A percentile compares a stretch with the other conserved stretches of the same genome.
These are phyloP conservation scores for Hanseniaspora uvarum DNA, from an alignment of 1,139 yeast genomes.

Conservation along the genomic window DNA sequence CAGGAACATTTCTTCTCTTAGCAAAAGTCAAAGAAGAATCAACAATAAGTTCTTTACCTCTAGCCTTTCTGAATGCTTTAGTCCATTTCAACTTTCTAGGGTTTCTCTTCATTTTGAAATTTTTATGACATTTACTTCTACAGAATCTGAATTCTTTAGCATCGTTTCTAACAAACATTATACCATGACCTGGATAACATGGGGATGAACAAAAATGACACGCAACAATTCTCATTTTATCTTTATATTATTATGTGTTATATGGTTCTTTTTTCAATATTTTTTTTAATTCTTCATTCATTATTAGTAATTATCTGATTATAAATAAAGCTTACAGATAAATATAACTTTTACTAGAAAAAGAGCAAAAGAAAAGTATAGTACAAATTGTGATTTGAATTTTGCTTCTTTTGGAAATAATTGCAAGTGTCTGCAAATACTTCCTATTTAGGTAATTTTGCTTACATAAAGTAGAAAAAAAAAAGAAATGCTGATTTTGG, in stretches of 20 bases:
- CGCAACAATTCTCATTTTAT: constrained; percentile 74
- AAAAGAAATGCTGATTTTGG: not conserved
- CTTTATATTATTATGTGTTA: not conserved
- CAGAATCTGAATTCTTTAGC: constrained; percentile 96
- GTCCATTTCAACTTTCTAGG: constrained; percentile 98
- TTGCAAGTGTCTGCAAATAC: not conserved
- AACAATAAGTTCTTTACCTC: constrained; percentile 96
- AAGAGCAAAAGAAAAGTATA: not conserved
- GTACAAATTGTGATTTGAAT: not conserved
- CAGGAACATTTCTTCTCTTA: constrained; percentile 95
- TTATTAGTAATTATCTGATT: too few species aligned
- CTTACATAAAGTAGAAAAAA: not conserved
- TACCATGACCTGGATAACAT: constrained; percentile 94
- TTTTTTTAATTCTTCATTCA: not conserved
- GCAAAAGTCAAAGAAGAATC: constrained; percentile 94
- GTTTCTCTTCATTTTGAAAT: constrained; percentile 95
- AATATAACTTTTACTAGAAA: not conserved
- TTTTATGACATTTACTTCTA: constrained; percentile 95
- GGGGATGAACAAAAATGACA: constrained; percentile 98
- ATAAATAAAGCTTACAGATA: not conserved
- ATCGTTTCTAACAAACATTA: constrained; percentile 94
- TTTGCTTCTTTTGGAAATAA: not conserved
- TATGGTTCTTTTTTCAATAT: not conserved
- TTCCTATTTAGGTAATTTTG: not conserved
- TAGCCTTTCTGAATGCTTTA: constrained; percentile 97